Percentiles rank a stretch among this genome's conserved stretches.
Conservation (phyloP, 23 red algal species). For the Rhodosorus marinus region DNA sequence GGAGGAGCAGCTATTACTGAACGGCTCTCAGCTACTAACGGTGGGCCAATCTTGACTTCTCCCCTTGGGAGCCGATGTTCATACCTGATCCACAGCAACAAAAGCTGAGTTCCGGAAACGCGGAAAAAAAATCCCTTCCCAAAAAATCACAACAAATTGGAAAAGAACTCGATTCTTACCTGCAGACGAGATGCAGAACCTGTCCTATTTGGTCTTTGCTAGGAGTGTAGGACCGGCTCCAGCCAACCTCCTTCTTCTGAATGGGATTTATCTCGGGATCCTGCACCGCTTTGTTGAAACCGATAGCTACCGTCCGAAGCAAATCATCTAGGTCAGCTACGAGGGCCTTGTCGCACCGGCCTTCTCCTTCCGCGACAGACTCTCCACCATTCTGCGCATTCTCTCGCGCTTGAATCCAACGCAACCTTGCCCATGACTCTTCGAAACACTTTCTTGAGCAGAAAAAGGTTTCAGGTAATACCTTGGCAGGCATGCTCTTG, state of each 20-base stretch:
- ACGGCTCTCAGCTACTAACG: slow-evolving; percentile 22
- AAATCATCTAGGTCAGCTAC: slow-evolving; percentile 1
- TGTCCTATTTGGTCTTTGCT: slow-evolving; percentile 46
- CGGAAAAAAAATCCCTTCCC: no score
- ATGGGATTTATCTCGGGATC: slow-evolving; percentile 24
- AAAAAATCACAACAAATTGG: no score
- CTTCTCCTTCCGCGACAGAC: slow-evolving; percentile 8
- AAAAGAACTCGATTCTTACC: no score
- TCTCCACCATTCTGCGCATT: no score
- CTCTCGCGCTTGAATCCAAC: no score
- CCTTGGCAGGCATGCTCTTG: no score
- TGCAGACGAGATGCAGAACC: slow-evolving; percentile 47
- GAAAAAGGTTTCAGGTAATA: no score
- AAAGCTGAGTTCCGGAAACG: no score
- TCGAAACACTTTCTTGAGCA: no score
- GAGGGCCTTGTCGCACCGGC: not conserved
- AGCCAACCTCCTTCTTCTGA: slow-evolving; percentile 31
- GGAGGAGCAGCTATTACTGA: slow-evolving; percentile 18
- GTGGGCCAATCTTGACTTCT: slow-evolving; percentile 50
- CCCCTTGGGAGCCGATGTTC: slow-evolving; percentile 42
- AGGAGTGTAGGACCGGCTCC: slow-evolving; percentile 55
- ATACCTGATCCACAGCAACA: no score
- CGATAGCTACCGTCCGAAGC: slow-evolving; percentile 4
- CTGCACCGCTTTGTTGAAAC: slow-evolving; percentile 15
- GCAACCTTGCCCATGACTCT: no score